Evolutionary conservation across 2,329 filamentous ascomycete genomes (phyloP), one percentile per base, ranked within the genome.

Genomic region (Huntiella savannae): DNA sequence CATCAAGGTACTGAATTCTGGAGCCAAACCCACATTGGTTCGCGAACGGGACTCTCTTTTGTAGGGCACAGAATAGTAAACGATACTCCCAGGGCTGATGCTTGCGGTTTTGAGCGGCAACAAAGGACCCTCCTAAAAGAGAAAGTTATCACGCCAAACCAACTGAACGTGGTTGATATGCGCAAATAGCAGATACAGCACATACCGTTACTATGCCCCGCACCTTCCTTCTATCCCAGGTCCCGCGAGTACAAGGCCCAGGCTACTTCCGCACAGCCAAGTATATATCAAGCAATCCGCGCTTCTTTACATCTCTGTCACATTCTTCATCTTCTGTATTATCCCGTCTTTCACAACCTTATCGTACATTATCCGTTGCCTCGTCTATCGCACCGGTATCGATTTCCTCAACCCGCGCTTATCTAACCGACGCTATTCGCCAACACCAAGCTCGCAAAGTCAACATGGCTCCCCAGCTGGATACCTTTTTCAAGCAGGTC

Each of bases 401-500:
- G 15, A 39, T 45, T 47, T 50, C 43, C 32, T 33, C 28, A 16
- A 13, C 47, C 50, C 62, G 63, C 53, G 54, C 63, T 12, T 75
- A 76, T 53, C 65, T 75, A 33, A 70, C 69, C 56, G 62, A 68
- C 54, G 62, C 69, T 52, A 59, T 72, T 54, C 66, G 68, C 57
- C 55, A 60, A 41, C 73, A 77, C 55, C 75, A 79, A 69, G 68
- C 72, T 56, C 71, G 66, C 65, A 82, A 76, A 62, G 28, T 50
- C 15, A 50, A 33, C 12, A 94, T 95, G 83, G 84, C 85, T 48
- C 84, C 86, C 51, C 76, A 92, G 62, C 77, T 98, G 55, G 84
- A 95, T 62, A 72, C 79, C 53, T 96, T 82, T 70, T 96, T 95
- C 71, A 78, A 84, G 65, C 78, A 94, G 73, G 85, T 94, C 56